Base-by-base conservation (phyloP, 495 filamentous ascomycete genomes). In the Aspergillus panamensis region DNA sequence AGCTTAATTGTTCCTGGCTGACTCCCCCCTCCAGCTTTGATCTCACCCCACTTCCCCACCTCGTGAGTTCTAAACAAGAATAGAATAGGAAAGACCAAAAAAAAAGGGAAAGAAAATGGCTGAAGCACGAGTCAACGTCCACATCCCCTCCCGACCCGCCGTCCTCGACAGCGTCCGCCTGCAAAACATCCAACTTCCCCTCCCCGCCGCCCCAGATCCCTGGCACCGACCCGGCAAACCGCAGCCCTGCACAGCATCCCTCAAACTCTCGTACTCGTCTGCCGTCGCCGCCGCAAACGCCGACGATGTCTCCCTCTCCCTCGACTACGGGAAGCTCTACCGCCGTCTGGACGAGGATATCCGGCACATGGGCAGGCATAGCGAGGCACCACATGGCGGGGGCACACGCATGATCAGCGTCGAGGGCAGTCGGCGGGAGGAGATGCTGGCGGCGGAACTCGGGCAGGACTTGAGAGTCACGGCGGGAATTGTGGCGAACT, bases 261-360 rank as follows among this genome's bases (percentile, higher is more conserved):
- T 78, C 10, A 74, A 71, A 42, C 67, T 79, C 20, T 75, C 75
- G 25, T 77, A 78, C 60, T 75, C 74, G 12, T 75, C 73, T 33
- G 72, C 76, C 30, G 66, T 76, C 35, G 72, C 70, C 1, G 70
- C 74, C 13, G 77, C 75, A 0, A 67, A 66, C 14, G 68, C 71
- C 21, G 77, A 79, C 45, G 72, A 78, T 58, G 75, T 79, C 53
- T 75, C 74, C 5, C 68, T 77, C 7, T 74, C 75, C 1, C 58
- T 79, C 8, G 75, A 79, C 60, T 79, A 79, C 62, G 75, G 77
- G 37, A 78, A 78, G 61, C 71, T 79, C 1, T 79, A 73, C 60
- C 74, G 76, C 9, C 74, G 73, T n/a, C 55, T 77, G 9, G 75
- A 77, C 33, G 60, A 63, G 17, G 74, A 74, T 21, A 63, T 77